Base-by-base conservation (phyloP, 1,139 yeast species). In the Groenewaldozyma auringiensis region DNA sequence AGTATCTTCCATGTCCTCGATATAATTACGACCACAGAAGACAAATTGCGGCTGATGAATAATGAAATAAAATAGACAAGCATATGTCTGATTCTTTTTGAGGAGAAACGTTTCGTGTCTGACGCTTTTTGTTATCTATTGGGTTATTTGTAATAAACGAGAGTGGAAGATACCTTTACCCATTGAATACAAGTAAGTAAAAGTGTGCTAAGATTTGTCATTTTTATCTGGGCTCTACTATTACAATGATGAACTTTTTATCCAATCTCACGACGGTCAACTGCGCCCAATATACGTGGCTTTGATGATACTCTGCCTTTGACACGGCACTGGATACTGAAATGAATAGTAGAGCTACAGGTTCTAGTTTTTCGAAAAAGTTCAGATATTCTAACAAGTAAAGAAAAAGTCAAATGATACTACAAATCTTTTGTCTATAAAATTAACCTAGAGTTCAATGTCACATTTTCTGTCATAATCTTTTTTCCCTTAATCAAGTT, bases 231-330 rank as follows among this genome's bases (percentile, higher is more conserved):
- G 8, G 9, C 9, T 35, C 43, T 41, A 31, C 39, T 40, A 42
- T 41, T 53, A 54, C 65, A 83, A 83, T 81, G 75, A 88, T 88
- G 96, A 86, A 25, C 71, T 73, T 70, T 69, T 84, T 92, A 86
- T 85, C 78, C 29, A 25, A 25, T 73, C 81, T 89, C 97, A 89
- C 97, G 97, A 89, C 97, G 97, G 97, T 89, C 97, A 83, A 84
- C 97, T 88, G 95, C 75, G 89, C 81, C 78, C 74, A 76, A 78
- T 76, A 79, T 79, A 75, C 77, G 77, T 71, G 76, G 79, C 87
- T 66, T 76, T 89, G 97, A 89, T 89, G 97, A 89, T 70, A 35
- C 79, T 67, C 69, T 74, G 96, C 96, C 96, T 87, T 78, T 89
- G 96, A 89, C 97, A 83, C 85, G 96, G 96, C 96, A 88, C 83